These are phyloP conservation scores for Zygosaccharomyces sapae DNA, from an alignment of 1,139 yeast species.

Conservation along the genomic window DNA sequence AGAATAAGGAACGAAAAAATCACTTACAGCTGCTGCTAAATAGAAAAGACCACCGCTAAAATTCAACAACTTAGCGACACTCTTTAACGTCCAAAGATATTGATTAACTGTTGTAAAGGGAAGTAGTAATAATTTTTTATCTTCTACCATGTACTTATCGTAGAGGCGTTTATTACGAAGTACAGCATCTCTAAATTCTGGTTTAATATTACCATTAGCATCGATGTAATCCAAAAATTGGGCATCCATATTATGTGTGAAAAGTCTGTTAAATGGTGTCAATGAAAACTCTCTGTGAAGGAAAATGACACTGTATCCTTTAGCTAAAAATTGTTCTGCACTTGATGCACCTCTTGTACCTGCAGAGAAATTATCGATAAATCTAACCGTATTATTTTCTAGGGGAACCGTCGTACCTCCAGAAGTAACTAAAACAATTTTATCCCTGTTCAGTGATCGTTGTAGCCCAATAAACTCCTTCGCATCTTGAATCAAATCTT, in stretches of 20 bases:
- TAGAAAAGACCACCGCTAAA: constrained; percentile 66
- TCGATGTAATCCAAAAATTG: constrained; percentile 79
- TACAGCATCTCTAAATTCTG: constrained; percentile 61
- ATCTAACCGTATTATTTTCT: constrained; percentile 92
- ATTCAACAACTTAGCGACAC: constrained; percentile 59
- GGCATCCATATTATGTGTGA: constrained; percentile 70
- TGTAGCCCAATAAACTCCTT: constrained; percentile 53
- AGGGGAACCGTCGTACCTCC: constrained; percentile 99
- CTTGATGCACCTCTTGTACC: constrained; percentile 97
- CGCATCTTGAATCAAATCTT: constrained; percentile 55
- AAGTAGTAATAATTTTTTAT: constrained; percentile 49
- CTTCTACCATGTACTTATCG: constrained; percentile 45
- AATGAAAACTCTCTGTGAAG: constrained; percentile 88
- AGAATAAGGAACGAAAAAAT: constrained; percentile 84
- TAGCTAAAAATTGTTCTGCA: constrained; percentile 82
- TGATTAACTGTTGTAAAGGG: constrained; percentile 97
- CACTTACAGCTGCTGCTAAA: constrained; percentile 96
- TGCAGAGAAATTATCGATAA: constrained; percentile 94
- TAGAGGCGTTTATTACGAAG: constrained; percentile 63
- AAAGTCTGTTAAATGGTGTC: constrained; percentile 85
- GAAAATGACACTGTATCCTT: constrained; percentile 88
- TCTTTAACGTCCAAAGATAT: constrained; percentile 75
- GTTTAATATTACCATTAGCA: constrained; percentile 52
- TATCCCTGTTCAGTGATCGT: constrained; percentile 44
- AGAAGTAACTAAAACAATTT: constrained; percentile 77